phyloP scores from a whole-genome alignment of 768 basidiomycete genomes.

The Lactarius trivialis region DNA sequence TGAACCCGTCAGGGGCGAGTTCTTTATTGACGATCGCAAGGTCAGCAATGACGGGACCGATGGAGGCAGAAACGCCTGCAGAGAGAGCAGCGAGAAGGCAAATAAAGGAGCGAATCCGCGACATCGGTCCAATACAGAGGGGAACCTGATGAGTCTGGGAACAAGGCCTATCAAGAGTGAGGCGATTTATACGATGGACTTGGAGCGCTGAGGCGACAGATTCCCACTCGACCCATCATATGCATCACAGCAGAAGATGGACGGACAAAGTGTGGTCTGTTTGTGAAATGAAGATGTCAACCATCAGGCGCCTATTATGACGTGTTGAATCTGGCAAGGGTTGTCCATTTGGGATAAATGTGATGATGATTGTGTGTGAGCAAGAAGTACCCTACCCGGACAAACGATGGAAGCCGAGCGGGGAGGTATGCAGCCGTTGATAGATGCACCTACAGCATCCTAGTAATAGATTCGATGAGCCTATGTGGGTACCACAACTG shows the following conservation, averaged over 20 bases:
- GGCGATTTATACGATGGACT: background rate
- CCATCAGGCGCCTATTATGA: background rate
- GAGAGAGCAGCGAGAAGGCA: constrained; percentile 3
- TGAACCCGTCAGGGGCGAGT: constrained; percentile 25
- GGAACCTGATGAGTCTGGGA: background rate
- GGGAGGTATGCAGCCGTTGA: too few relatives aligned
- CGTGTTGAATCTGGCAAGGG: background rate
- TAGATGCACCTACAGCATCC: too few relatives aligned
- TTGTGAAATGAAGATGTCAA: background rate
- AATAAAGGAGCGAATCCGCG: background rate
- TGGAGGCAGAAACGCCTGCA: constrained; percentile 9
- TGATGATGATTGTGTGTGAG: too few relatives aligned
- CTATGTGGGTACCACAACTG: too few relatives aligned
- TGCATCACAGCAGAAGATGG: background rate
- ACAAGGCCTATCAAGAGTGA: background rate
- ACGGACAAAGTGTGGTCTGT: background rate
- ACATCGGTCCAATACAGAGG: background rate
- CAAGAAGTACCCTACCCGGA: too few relatives aligned
- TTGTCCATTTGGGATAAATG: too few relatives aligned
- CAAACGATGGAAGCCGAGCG: too few relatives aligned
- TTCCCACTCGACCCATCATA: background rate
- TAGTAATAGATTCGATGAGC: too few relatives aligned
- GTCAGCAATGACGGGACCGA: constrained; percentile 1
- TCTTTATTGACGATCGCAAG: constrained; percentile 23
- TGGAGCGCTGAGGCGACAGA: background rate